Evolutionary conservation across 495 filamentous ascomycete species (phyloP).

Genomic region (Xylaria sp.): DNA sequence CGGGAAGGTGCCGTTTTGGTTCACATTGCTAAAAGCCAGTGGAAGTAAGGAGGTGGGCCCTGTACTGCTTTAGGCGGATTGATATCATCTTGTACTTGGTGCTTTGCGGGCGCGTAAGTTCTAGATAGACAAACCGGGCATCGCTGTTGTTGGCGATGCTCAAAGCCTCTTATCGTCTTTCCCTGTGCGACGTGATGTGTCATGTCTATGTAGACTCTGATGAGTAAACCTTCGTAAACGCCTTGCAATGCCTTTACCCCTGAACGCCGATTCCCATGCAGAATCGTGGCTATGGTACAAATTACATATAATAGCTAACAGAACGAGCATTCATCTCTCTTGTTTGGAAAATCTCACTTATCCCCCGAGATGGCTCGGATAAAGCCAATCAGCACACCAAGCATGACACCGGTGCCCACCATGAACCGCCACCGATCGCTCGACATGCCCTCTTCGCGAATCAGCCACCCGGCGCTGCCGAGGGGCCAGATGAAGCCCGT

Average conservation of each 20-base stretch:
- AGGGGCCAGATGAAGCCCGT: slow-evolving; percentile 96
- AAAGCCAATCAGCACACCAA: slow-evolving; percentile 51
- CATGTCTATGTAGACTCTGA: slow-evolving; percentile 2
- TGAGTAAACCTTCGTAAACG: slow-evolving; percentile 28
- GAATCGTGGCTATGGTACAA: slow-evolving; percentile 14
- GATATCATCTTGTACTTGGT: slow-evolving; percentile 9
- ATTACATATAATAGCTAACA: background rate
- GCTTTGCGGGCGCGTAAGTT: slow-evolving; percentile 18
- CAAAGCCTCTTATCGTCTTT: slow-evolving; percentile 31
- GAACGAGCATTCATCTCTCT: background rate
- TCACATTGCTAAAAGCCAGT: background rate
- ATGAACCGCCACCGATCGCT: slow-evolving; percentile 81
- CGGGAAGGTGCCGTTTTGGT: background rate
- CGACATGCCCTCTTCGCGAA: slow-evolving; percentile 90
- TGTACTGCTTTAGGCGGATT: slow-evolving; percentile 2
- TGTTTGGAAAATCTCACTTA: slow-evolving; percentile 25
- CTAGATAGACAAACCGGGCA: slow-evolving; percentile 42
- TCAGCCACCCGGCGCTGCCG: slow-evolving; percentile 81
- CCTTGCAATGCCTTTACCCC: slow-evolving; percentile 28
- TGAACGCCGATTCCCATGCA: slow-evolving; percentile 34
- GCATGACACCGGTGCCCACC: slow-evolving; percentile 77
- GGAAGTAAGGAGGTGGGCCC: background rate
- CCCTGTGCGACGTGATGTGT: slow-evolving; percentile 13
- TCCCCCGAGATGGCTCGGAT: slow-evolving; percentile 49
- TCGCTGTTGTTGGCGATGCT: slow-evolving; percentile 37